Evolutionary conservation across 1,139 yeast genomes (phyloP), one percentile per base, ranked within the genome.

Genomic region (Candida neerlandica): DNA sequence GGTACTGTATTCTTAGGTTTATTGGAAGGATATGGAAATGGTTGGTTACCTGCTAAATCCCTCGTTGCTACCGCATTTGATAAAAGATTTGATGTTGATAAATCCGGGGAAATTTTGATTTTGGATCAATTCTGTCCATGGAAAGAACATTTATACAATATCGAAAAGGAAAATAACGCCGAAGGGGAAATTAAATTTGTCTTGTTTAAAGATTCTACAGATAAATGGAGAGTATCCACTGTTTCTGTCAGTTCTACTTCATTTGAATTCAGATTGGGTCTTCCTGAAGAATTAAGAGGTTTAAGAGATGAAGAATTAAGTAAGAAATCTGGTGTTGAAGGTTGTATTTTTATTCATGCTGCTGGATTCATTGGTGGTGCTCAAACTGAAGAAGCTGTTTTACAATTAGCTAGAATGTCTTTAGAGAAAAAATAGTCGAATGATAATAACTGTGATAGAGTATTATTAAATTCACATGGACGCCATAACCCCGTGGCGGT

Each of bases 361-460:
- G 89, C 96, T 43, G 99, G 99, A 0, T 94, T 94, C 70, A 94
- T 94, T 64, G 99, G 99, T 34, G 99, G 99, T 47, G 90, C 95
- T 53, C 78, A 84, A 63, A 78, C 96, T 30, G 73, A 78, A 58
- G 97, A 90, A 46, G 88, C 88, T 23, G 98, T 87, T 15, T 67
- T 89, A 51, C 70, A 80, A 60, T 77, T 94, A 68, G 97, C 98
- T n/a, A 73, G 71, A 61, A 68, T 75, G 62, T 58, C 69, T 29
- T 62, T 66, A 27, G 32, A 44, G 33, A 46, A 46, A 41, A 30
- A 45, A 6, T 29, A 29, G 14, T 29, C 7, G 18, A 11, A 12
- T 10, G 18, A 16, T 11, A 37, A n/a, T n/a, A 37, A n/a, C n/a
- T n/a, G n/a, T n/a, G n/a, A 37, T 19, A 21, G n/a, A 9, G 14